Evolutionary conservation across 257 asterid species (phyloP), one percentile per base, ranked within the genome.

Genomic region (Gentiana dahurica): DNA sequence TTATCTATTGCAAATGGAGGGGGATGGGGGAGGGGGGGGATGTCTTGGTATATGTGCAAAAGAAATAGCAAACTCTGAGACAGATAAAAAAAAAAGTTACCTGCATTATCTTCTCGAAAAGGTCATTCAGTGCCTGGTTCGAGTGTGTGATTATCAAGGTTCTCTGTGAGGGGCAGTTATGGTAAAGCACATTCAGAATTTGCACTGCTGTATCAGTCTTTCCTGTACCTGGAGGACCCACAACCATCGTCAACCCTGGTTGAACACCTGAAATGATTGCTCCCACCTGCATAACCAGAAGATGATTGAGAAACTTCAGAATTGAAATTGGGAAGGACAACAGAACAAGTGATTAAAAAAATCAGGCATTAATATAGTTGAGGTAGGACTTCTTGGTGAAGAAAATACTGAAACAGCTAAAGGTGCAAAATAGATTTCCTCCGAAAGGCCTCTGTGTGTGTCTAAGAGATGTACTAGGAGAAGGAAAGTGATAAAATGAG

Each of bases 211-310:
- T 92, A 69, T 92, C 98, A 3, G 98, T 92, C 80, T 92, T 92
- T 66, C 98, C 98, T 3, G 98, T 92, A 73, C 98, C 98, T 61
- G 98, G 98, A 64, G 98, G 98, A 64, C 98, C 98, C 35, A 92
- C 98, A 69, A 92, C 98, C 98, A 88, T 92, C 39, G 95, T 81
- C 68, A 92, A 74, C 62, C 98, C 98, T 38, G 98, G 98, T 67
- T 92, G 98, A 80, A 85, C 70, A 45, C 98, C 98, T 36, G 97
- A 92, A 36, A 75, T 72, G 72, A 92, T 88, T 38, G 94, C 94
- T 72, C 77, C 94, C 71, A 88, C 81, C 98, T 92, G 80, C 76
- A 75, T 39, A 54, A 52, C 53, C 60, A 66, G 39, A 53, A 37
- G 50, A 60, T 59, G 5, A 34, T 63, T 67, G n/a, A 57, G 48